phyloP scores from a whole-genome alignment of 2,329 filamentous ascomycete genomes.

The Tolypocladium cylindrosporum region DNA sequence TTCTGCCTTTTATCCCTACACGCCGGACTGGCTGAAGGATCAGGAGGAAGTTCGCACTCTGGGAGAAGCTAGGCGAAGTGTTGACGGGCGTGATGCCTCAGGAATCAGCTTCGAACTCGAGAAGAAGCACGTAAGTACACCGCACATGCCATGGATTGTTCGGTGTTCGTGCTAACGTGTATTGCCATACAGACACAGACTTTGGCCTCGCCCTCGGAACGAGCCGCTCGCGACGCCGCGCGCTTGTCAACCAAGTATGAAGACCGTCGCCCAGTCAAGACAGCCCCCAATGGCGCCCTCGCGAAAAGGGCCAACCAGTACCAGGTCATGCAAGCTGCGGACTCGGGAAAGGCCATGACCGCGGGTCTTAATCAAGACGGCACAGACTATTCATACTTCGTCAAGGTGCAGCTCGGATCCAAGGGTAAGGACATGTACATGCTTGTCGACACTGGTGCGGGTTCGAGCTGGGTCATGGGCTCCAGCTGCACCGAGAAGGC shows the following conservation, averaged over 20 bases:
- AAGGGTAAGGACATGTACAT: conserved; percentile 44
- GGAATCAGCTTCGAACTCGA: conserved; percentile 31
- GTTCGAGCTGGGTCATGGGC: conserved; percentile 78
- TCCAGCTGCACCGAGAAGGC: conserved; percentile 54
- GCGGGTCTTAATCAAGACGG: conserved; percentile 54
- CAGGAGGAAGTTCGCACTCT: conserved; percentile 11
- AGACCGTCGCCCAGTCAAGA: background rate
- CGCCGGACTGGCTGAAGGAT: conserved; percentile 24
- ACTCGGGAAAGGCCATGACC: conserved; percentile 35
- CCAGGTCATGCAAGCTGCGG: conserved; percentile 32
- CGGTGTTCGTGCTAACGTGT: background rate
- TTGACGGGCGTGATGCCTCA: conserved; percentile 6
- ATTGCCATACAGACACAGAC: conserved; percentile 21
- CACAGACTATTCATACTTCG: conserved; percentile 56
- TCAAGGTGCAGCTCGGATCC: conserved; percentile 47
- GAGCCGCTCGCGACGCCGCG: conserved; percentile 19
- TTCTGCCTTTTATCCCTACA: conserved; percentile 38
- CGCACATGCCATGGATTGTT: background rate
- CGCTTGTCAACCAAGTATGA: conserved; percentile 29
- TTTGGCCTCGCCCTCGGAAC: conserved; percentile 19
- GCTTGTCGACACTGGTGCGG: conserved; percentile 57
- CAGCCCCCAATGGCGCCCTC: conserved; percentile 4
- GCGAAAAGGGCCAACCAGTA: conserved; percentile 36
- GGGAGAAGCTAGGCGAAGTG: conserved; percentile 14
- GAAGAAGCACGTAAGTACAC: conserved; percentile 16